A percentile compares a stretch with the other conserved stretches of the same genome.
Evolutionary conservation across 106 monocot genomes (phyloP).

Genomic region (Xerophyta viscosa): DNA sequence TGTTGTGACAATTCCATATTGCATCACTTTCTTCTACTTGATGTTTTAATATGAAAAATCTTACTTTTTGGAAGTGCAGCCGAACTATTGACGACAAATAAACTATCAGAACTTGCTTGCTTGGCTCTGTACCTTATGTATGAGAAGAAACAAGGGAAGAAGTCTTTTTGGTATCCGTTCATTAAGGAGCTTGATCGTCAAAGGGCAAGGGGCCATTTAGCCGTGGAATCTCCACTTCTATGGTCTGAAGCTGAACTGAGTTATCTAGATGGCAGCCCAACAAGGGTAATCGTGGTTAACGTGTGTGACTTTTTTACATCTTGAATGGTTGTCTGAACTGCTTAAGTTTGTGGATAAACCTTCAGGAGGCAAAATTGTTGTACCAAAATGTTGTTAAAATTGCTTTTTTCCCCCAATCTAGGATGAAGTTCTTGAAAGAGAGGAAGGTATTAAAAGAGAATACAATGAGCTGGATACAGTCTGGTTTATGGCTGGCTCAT

Average conservation of each 20-base stretch:
- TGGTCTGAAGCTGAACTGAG: constrained; percentile 90
- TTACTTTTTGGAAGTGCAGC: constrained; percentile 39
- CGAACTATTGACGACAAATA: constrained; percentile 91
- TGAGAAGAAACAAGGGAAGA: constrained; percentile 94
- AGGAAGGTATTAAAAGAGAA: constrained; percentile 89
- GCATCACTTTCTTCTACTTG: background rate
- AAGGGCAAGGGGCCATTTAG: constrained; percentile 85
- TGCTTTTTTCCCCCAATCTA: constrained; percentile 5
- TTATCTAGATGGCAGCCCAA: constrained; percentile 81
- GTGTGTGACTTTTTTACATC: no score
- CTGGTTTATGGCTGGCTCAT: constrained; percentile 99
- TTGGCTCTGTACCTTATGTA: constrained; percentile 98
- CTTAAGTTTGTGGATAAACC: background rate
- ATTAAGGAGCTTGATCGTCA: constrained; percentile 95
- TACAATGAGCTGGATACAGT: constrained; percentile 98
- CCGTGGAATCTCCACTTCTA: constrained; percentile 94
- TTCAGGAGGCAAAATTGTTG: background rate
- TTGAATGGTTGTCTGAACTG: background rate
- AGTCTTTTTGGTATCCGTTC: constrained; percentile 92
- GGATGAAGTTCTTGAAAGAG: constrained; percentile 84
- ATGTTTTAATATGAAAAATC: no score
- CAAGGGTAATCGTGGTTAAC: constrained; percentile 38
- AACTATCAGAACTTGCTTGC: constrained; percentile 93
- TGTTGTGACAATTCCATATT: no score
- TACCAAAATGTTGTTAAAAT: background rate